phyloP scores from a whole-genome alignment of 2,329 filamentous ascomycete species.

The Fusarium mangiferae region DNA sequence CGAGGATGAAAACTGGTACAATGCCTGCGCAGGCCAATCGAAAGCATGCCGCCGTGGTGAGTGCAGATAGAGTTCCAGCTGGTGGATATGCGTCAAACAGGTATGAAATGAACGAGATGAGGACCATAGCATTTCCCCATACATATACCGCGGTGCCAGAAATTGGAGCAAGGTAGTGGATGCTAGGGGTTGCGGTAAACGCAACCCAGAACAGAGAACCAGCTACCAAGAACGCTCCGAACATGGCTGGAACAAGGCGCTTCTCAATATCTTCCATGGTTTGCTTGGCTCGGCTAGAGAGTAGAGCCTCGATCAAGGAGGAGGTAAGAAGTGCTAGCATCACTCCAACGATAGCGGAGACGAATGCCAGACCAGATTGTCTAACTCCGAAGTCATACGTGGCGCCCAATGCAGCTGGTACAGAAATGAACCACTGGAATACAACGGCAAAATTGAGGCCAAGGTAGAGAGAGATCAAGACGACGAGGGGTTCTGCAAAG shows the following conservation, averaged over 20 bases:
- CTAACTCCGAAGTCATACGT: background rate
- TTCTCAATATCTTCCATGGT: background rate
- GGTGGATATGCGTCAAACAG: background rate
- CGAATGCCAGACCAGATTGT: background rate
- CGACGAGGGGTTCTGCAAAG: background rate
- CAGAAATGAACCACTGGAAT: slow-evolving; percentile 1
- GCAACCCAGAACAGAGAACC: background rate
- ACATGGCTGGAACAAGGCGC: background rate
- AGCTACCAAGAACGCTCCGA: background rate
- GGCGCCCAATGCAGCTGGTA: background rate
- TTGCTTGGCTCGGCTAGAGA: background rate
- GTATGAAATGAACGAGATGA: slow-evolving; percentile 3
- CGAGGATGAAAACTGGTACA: background rate
- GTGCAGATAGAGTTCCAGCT: background rate
- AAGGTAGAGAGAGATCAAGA: background rate
- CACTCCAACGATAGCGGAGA: background rate
- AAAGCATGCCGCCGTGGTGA: slow-evolving; percentile 1
- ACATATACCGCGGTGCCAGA: background rate
- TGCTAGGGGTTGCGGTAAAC: background rate
- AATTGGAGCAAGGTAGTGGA: background rate
- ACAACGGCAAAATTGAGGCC: background rate
- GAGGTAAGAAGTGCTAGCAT: background rate
- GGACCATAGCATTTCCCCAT: background rate
- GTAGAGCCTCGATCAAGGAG: background rate
- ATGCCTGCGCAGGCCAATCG: background rate